Evolutionary conservation across 2,329 filamentous ascomycete species (phyloP).

Genomic region (Cladosporium sphaerospermum): DNA sequence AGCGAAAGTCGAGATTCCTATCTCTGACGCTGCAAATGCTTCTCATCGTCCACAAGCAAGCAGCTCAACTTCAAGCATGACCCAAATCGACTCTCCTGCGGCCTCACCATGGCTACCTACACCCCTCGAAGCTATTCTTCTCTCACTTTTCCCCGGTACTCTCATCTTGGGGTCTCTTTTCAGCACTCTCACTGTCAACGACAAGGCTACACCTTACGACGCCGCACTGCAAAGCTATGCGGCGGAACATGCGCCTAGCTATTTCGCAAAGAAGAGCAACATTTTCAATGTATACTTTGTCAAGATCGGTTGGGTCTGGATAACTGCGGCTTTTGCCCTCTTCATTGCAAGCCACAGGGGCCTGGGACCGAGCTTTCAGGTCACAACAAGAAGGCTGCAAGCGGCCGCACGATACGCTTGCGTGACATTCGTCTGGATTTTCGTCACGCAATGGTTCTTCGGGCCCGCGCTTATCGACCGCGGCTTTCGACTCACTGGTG

Average conservation of each 20-base stretch:
- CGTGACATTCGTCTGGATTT: conserved; percentile 72
- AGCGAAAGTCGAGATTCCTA: conserved; percentile 20
- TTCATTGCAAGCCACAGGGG: conserved; percentile 65
- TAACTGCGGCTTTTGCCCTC: conserved; percentile 64
- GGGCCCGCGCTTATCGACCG: conserved; percentile 86
- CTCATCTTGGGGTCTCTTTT: conserved; percentile 78
- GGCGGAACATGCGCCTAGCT: conserved; percentile 58
- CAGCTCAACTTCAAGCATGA: conserved; percentile 10
- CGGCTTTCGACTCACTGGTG: conserved; percentile 81
- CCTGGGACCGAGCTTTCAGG: conserved; percentile 33
- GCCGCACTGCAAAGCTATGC: conserved; percentile 57
- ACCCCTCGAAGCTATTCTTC: conserved; percentile 56
- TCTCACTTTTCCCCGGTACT: conserved; percentile 68
- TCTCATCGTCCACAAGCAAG: neutral
- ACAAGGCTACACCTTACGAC: conserved; percentile 52
- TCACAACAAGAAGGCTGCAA: conserved; percentile 46
- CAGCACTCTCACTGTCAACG: conserved; percentile 59
- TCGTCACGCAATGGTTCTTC: conserved; percentile 96
- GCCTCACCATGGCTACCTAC: conserved; percentile 62
- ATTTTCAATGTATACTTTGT: conserved; percentile 90
- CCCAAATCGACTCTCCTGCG: conserved; percentile 7
- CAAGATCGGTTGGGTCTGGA: conserved; percentile 93
- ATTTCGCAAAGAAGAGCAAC: conserved; percentile 93
- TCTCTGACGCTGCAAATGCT: conserved; percentile 15
- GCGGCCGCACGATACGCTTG: conserved; percentile 63